A percentile compares a stretch with the other conserved stretches of the same genome.
Conservation (phyloP, 2,329 filamentous ascomycete genomes). For the Alternaria sp. region DNA sequence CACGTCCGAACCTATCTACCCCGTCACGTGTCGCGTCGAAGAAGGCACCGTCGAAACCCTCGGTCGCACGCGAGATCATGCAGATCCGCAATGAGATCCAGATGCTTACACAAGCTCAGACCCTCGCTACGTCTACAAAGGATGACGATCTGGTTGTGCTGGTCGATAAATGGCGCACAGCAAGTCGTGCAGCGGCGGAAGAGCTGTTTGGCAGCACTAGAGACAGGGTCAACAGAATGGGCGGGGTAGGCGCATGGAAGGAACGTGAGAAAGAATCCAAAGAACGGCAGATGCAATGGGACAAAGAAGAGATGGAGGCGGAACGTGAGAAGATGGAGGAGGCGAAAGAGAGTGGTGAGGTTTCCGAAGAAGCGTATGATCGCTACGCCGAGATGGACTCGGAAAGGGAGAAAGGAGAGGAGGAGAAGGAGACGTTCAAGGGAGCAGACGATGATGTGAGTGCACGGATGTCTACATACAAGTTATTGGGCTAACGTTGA, state of each 20-base stretch:
- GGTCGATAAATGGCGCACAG: slow-evolving; percentile 66
- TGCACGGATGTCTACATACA: not conserved
- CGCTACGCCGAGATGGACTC: slow-evolving; percentile 50
- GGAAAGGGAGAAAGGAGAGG: slow-evolving; percentile 49
- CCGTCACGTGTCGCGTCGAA: slow-evolving; percentile 17
- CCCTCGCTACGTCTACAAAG: slow-evolving; percentile 42
- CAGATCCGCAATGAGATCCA: slow-evolving; percentile 49
- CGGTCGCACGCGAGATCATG: slow-evolving; percentile 41
- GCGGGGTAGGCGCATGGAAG: slow-evolving; percentile 65
- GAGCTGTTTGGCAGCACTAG: slow-evolving; percentile 68
- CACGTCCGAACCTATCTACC: slow-evolving; percentile 16
- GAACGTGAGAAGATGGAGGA: slow-evolving; percentile 55
- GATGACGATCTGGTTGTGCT: slow-evolving; percentile 64
- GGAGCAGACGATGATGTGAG: slow-evolving; percentile 49
- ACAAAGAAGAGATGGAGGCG: slow-evolving; percentile 44
- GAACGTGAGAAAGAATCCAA: slow-evolving; percentile 44
- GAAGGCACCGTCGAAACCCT: slow-evolving; percentile 29
- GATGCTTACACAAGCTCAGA: slow-evolving; percentile 50
- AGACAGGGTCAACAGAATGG: slow-evolving; percentile 68
- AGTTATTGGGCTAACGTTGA: slow-evolving; percentile 11
- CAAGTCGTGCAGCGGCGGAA: slow-evolving; percentile 69
- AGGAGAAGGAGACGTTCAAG: slow-evolving; percentile 49
- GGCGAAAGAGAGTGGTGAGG: slow-evolving; percentile 37
- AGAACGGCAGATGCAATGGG: slow-evolving; percentile 46
- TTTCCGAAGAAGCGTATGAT: slow-evolving; percentile 58